These are phyloP conservation scores for Pseudogymnoascus sp. DNA, from an alignment of 2,329 filamentous ascomycete species.

Conservation along the genomic window DNA sequence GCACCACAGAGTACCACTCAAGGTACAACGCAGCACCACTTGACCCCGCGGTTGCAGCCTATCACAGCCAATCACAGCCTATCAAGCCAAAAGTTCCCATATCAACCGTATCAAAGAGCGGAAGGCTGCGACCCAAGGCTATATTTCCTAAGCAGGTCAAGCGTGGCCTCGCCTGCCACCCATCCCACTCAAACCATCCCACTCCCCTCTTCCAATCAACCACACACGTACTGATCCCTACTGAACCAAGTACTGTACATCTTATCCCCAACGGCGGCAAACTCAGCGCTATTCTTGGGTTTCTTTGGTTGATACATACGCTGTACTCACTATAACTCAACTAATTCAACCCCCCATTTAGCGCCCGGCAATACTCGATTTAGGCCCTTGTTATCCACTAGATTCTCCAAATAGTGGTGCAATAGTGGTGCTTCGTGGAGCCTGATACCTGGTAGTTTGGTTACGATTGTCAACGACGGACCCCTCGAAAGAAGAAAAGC, in stretches of 20 bases:
- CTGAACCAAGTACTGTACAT: neutral
- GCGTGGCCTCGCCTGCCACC: conserved; percentile 1
- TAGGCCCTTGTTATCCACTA: neutral
- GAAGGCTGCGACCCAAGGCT: neutral
- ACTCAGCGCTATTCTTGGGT: conserved; percentile 1
- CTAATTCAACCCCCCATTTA: neutral
- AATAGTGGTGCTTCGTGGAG: neutral
- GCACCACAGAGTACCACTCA: conserved; percentile 3
- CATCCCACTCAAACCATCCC: conserved; percentile 5
- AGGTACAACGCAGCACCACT: conserved; percentile 5
- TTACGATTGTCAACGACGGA: conserved; percentile 1
- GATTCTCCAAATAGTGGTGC: neutral
- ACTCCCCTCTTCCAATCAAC: conserved; percentile 5
- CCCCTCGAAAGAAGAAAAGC: neutral
- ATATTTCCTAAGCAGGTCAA: neutral
- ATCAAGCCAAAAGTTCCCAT: neutral
- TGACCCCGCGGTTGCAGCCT: conserved; percentile 2
- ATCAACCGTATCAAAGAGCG: neutral
- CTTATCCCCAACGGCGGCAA: neutral
- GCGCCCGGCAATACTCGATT: neutral
- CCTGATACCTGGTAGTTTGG: conserved; percentile 1
- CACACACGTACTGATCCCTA: neutral
- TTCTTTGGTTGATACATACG: conserved; percentile 1
- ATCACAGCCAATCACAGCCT: neutral
- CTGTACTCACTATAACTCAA: neutral